Evolutionary conservation across 306 rosid genomes (phyloP), one percentile per base, ranked within the genome.

Genomic region (Gastrolobium villosum): DNA sequence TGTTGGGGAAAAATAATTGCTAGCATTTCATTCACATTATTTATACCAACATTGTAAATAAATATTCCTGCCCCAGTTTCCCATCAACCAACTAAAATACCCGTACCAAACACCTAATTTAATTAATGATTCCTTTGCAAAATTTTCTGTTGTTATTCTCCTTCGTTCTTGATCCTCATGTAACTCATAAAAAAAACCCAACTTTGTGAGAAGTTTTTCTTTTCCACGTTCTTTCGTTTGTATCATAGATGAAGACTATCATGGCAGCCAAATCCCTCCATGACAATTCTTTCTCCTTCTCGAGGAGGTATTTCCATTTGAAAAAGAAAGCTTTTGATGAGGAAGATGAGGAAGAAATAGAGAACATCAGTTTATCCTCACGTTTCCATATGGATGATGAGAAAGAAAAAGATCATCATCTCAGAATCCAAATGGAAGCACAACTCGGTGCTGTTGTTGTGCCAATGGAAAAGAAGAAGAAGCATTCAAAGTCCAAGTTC

Each of bases 221-320:
- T 41, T 32, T 44, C 37, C 62, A 15, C 39, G 63, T 45, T 20
- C 35, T 65, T 48, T 46, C 26, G 39, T 15, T 10, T 8, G 6
- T 4, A 20, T 30, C 53, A 61, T 20, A 64, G 35, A 87, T 92
- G 92, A 93, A 86, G 77, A 86, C 97, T 7, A 88, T 89, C 68
- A 87, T 84, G 88, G 87, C 94, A 79, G 90, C 94, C 55, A 91
- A 90, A 43, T 82, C 96, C 45, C 90, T 91, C 3, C 91, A 88
- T 0, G 98, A 91, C 59, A 80, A 94, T 8, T 94, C 97, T 7
- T 85, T 91, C 89, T 95, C 99, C 35, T 89, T 95, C 90, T 95
- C 99, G n/a, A 83, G 87, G 11, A 84, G 97, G 8, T 92, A 88
- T 68, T 89, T 95, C 86, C 89, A 88, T 37, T 89, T 92, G 91